Percentiles rank a stretch among this genome's conserved stretches.
Conservation (phyloP, 257 asterid species). For the Solanum chaucha region DNA sequence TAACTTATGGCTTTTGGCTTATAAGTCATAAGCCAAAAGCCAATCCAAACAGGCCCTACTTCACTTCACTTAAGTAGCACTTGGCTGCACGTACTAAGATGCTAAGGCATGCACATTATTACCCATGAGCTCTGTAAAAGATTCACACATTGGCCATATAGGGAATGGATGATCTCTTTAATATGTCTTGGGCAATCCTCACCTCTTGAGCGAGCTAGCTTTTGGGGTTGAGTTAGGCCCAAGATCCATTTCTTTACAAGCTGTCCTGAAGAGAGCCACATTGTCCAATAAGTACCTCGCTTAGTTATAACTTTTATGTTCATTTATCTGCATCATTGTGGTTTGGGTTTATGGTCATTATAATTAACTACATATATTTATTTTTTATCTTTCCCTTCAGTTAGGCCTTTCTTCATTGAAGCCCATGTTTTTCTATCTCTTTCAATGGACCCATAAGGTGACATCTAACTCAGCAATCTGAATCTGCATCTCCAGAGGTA, state of each 20-base stretch:
- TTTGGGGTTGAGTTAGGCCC: neutral
- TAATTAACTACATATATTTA: neutral
- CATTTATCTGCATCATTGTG: neutral
- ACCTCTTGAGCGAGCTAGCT: neutral
- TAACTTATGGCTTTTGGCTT: no score
- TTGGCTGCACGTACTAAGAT: neutral
- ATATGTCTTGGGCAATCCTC: neutral
- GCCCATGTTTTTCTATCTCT: neutral
- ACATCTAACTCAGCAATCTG: neutral
- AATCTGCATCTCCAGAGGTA: neutral
- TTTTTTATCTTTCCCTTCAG: neutral
- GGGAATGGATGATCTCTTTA: neutral
- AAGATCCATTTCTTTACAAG: neutral
- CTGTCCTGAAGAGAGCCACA: neutral
- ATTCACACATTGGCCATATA: neutral
- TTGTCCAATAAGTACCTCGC: neutral
- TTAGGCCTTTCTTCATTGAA: neutral
- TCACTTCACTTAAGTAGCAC: neutral
- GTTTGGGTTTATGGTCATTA: neutral
- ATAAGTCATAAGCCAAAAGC: no score
- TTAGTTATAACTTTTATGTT: neutral
- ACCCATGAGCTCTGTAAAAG: neutral
- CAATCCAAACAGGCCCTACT: neutral
- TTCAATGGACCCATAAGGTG: neutral
- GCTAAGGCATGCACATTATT: neutral